Evolutionary conservation across 371 early-diverging fungal species (phyloP).

Genomic region (Haplosporangium sp.): DNA sequence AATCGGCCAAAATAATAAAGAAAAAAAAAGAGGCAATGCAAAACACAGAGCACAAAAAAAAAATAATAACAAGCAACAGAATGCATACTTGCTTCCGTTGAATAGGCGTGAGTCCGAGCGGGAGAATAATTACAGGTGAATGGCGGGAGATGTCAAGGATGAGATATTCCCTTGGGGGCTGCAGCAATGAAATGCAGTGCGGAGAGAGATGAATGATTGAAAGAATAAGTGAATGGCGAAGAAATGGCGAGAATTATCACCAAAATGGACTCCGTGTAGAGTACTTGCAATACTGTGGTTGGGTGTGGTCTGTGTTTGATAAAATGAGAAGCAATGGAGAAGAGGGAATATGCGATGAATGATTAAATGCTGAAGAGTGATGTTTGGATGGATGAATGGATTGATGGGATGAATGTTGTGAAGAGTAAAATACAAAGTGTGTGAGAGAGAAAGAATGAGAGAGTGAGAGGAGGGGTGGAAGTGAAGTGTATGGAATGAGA

Average conservation of each 20-base stretch:
- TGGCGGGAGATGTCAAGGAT: no score
- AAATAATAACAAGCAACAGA: no score
- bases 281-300: no score
- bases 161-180: no score
- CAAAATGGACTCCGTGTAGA: no score
- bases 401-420: background rate
- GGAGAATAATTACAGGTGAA: no score
- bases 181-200: background rate
- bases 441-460: background rate
- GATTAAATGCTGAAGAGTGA: background rate
- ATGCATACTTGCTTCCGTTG: no score
- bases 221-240: background rate
- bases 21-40: no score
- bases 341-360: background rate
- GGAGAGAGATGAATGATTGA: background rate
- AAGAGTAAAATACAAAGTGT: background rate
- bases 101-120: no score
- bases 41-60: no score
- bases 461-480: background rate
- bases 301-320: background rate
- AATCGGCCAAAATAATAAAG: no score
- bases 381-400: background rate
- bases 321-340: background rate
- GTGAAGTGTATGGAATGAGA: constrained; percentile 1
- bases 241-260: no score